These are phyloP conservation scores for Hemisphaericaspora lyxosophila DNA, from an alignment of 1,139 yeast species.

Conservation along the genomic window DNA sequence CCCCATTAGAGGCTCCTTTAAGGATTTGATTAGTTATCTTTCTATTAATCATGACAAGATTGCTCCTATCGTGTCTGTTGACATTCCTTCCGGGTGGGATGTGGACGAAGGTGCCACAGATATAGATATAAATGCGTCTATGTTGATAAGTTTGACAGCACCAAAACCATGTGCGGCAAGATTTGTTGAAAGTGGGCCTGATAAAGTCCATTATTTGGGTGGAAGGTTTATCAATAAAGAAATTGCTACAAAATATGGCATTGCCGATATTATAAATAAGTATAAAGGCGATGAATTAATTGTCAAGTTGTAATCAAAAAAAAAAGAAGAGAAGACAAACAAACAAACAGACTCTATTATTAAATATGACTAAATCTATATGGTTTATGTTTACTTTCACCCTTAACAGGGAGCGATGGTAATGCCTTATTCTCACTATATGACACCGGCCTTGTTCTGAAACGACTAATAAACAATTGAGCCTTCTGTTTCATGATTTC, in stretches of 20 bases:
- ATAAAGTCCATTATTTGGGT: slow-evolving; percentile 70
- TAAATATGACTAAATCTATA: background rate
- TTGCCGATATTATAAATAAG: slow-evolving; percentile 42
- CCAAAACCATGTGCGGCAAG: slow-evolving; percentile 82
- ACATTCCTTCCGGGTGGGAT: slow-evolving; percentile 96
- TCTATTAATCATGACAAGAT: slow-evolving; percentile 27
- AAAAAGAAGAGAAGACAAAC: too few species aligned
- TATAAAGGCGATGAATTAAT: slow-evolving; percentile 41
- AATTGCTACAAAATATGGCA: slow-evolving; percentile 72
- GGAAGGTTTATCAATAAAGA: slow-evolving; percentile 74
- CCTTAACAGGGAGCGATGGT: background rate
- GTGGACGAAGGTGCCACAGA: slow-evolving; percentile 78
- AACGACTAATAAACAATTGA: slow-evolving; percentile 2
- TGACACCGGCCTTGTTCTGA: background rate
- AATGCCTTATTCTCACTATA: background rate
- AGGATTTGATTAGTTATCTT: slow-evolving; percentile 52
- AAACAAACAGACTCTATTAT: too few species aligned
- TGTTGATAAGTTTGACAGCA: slow-evolving; percentile 82
- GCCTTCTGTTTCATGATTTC: slow-evolving; percentile 1
- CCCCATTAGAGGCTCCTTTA: slow-evolving; percentile 82
- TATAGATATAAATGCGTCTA: slow-evolving; percentile 54
- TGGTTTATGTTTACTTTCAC: background rate
- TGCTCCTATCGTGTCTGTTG: slow-evolving; percentile 74
- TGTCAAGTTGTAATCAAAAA: slow-evolving; percentile 26
- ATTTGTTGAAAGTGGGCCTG: slow-evolving; percentile 28